These are phyloP conservation scores for Diplocarpon rosae DNA, from an alignment of 2,329 filamentous ascomycete species.

Conservation along the genomic window DNA sequence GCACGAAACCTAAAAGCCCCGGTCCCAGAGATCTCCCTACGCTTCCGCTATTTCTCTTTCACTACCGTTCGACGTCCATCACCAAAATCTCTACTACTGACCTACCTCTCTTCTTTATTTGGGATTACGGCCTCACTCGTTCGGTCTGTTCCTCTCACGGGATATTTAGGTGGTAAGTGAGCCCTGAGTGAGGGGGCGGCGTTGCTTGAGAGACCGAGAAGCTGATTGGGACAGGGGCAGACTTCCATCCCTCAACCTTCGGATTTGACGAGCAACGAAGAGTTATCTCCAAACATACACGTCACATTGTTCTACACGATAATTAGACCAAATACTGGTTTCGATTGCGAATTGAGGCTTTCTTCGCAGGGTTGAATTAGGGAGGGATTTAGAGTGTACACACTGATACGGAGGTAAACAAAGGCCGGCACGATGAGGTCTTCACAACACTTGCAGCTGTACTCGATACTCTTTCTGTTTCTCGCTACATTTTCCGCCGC, in stretches of 20 bases:
- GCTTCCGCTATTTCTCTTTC: not conserved
- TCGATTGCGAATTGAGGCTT: too few species aligned
- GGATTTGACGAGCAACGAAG: not conserved
- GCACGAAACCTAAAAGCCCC: not conserved
- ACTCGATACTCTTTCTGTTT: slow-evolving; percentile 41
- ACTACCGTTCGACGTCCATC: not conserved
- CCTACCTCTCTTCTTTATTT: not conserved
- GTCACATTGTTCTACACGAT: not conserved
- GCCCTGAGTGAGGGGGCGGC: slow-evolving; percentile 4
- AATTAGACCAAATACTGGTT: too few species aligned
- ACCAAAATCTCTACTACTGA: not conserved
- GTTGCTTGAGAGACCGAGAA: slow-evolving; percentile 9
- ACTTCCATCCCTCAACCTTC: slow-evolving; percentile 5
- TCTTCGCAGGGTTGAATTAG: too few species aligned
- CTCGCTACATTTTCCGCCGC: slow-evolving; percentile 32
- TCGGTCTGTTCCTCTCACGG: slow-evolving; percentile 9
- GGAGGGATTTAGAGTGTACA: not conserved
- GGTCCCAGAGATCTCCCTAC: not conserved
- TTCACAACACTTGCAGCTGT: slow-evolving; percentile 34
- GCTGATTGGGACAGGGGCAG: slow-evolving; percentile 9
- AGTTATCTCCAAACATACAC: not conserved
- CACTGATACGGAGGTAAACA: slow-evolving; percentile 15
- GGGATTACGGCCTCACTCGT: slow-evolving; percentile 19
- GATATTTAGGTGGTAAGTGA: too few species aligned
- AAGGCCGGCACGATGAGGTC: slow-evolving; percentile 37